Evolutionary conservation across 1,284 basidiomycete species (phyloP).

Genomic region (Leccinum laetum): DNA sequence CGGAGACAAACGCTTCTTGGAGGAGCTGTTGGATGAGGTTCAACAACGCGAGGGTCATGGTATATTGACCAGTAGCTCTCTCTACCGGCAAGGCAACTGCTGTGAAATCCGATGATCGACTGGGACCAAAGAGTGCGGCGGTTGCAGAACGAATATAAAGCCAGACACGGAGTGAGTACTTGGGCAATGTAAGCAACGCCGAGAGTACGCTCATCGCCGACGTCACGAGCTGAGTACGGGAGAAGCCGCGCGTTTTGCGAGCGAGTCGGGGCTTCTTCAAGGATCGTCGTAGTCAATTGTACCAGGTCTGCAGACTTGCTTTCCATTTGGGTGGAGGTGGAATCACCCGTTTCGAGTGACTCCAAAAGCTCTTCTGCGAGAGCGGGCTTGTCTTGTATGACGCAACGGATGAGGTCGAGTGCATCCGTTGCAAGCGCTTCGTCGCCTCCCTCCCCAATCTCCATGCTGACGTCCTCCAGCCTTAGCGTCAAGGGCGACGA

Average conservation of each 20-base stretch:
- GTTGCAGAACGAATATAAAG: constrained; percentile 80
- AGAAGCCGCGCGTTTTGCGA: constrained; percentile 45
- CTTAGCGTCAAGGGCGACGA: constrained; percentile 46
- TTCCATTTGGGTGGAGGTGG: constrained; percentile 19
- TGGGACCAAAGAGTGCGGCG: constrained; percentile 69
- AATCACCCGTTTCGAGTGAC: constrained; percentile 50
- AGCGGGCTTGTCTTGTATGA: constrained; percentile 67
- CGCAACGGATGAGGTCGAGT: constrained; percentile 76
- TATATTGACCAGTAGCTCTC: constrained; percentile 71
- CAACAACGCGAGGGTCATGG: constrained; percentile 77
- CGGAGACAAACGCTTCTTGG: constrained; percentile 66
- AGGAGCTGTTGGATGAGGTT: constrained; percentile 78
- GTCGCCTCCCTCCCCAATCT: constrained; percentile 55
- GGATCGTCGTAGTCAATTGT: constrained; percentile 77
- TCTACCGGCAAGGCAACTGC: constrained; percentile 73
- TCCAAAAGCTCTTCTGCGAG: constrained; percentile 68
- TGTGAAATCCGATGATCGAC: constrained; percentile 51
- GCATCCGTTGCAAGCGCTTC: constrained; percentile 68
- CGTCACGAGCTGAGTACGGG: constrained; percentile 68
- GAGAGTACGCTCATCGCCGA: constrained; percentile 81
- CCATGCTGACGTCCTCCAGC: constrained; percentile 71
- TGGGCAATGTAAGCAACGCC: constrained; percentile 72
- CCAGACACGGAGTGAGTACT: constrained; percentile 81
- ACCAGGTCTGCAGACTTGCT: constrained; percentile 54
- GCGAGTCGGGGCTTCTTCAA: constrained; percentile 77